Conservation (phyloP, 768 basidiomycete species). For the Paxillus rubicundulus region DNA sequence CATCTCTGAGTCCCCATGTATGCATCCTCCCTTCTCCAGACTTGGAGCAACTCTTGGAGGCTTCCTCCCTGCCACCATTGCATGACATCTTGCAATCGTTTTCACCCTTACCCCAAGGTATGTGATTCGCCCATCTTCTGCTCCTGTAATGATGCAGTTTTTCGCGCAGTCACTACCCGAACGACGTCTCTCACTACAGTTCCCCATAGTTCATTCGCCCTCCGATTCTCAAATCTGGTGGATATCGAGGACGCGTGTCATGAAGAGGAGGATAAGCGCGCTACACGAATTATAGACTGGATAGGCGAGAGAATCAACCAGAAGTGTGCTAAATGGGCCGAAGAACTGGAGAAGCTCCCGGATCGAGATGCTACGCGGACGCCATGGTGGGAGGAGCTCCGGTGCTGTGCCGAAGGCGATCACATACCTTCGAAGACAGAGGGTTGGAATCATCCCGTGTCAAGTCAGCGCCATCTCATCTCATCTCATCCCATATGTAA, state of each 20-base stretch:
- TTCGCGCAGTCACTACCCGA: conserved; percentile 66
- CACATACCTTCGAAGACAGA: conserved; percentile 67
- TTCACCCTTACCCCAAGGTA: conserved; percentile 80
- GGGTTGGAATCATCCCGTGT: conserved; percentile 86
- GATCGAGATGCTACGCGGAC: conserved; percentile 45
- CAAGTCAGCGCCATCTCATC: conserved; percentile 48
- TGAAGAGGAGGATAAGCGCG: conserved; percentile 78
- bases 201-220: conserved; percentile 65
- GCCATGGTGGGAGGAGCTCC: conserved; percentile 89
- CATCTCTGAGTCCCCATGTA: conserved; percentile 79
- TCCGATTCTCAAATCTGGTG: conserved; percentile 74
- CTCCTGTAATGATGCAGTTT: conserved; percentile 3
- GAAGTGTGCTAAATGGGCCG: conserved; percentile 68
- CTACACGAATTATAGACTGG: conserved; percentile 83
- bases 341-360: conserved; percentile 52
- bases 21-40: conserved; percentile 73
- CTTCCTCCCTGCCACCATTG: conserved; percentile 63
- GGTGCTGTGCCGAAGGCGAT: conserved; percentile 74
- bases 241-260: conserved; percentile 72
- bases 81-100: conserved; percentile 80
- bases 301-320: conserved; percentile 68
- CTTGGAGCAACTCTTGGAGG: conserved; percentile 55
- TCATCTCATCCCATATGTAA: conserved; percentile 10
- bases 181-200: conserved; percentile 71
- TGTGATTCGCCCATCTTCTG: conserved; percentile 10